Conservation (phyloP, 805 yeast genomes). For the Starmera quercuum region DNA sequence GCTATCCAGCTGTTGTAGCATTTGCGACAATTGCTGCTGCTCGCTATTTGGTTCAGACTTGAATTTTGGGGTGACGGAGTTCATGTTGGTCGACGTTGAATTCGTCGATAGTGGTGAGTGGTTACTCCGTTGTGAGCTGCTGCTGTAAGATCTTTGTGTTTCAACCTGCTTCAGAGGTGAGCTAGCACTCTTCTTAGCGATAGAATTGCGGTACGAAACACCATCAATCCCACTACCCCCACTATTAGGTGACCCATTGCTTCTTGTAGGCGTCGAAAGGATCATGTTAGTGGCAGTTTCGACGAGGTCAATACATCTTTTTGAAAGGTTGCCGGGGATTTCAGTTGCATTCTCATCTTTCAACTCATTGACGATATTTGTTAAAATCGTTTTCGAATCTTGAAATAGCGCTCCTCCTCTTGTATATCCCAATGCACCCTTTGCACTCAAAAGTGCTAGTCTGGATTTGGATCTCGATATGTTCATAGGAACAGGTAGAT, state of each 20-base stretch:
- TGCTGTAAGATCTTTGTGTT: not conserved
- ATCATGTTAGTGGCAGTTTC: constrained; percentile 57
- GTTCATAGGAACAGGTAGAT: constrained; percentile 59
- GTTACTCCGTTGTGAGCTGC: no score
- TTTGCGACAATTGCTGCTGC: constrained; percentile 15
- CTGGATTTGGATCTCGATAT: constrained; percentile 56
- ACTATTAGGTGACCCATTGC: constrained; percentile 1
- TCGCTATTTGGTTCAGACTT: not conserved
- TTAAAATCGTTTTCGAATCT: constrained; percentile 53
- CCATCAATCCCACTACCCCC: no score
- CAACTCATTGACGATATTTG: constrained; percentile 41
- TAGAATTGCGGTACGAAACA: not conserved
- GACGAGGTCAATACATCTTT: constrained; percentile 44
- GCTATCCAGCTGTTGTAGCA: constrained; percentile 18
- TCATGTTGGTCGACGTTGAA: not conserved
- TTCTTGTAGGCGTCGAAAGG: constrained; percentile 40
- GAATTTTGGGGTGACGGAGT: not conserved
- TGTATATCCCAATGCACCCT: constrained; percentile 74
- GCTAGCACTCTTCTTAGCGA: not conserved
- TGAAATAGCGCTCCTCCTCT: constrained; percentile 76
- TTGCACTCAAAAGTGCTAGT: constrained; percentile 56
- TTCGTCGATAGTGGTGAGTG: not conserved
- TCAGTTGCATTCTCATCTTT: constrained; percentile 43
- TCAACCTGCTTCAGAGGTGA: not conserved
- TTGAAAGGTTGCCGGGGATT: constrained; percentile 55